These are phyloP conservation scores for Cystobasidiaceae sp. DNA, from an alignment of 1,284 basidiomycete genomes.

Conservation along the genomic window DNA sequence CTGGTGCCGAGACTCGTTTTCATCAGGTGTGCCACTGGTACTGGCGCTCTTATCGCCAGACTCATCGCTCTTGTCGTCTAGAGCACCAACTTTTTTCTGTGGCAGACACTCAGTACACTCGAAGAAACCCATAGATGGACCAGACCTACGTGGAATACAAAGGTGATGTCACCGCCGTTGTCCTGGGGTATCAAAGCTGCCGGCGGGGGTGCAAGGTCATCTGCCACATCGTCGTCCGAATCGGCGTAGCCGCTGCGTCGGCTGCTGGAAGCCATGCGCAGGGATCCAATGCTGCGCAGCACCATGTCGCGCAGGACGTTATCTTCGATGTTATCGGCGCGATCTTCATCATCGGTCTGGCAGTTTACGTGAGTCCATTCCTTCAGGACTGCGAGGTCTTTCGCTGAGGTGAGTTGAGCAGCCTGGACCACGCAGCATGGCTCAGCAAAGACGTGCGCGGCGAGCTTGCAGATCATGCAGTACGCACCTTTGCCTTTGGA, in stretches of 20 bases:
- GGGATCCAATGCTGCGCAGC: slow-evolving; percentile 18
- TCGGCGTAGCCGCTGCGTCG: not conserved
- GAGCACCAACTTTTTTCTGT: slow-evolving; percentile 24
- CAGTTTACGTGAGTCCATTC: slow-evolving; percentile 79
- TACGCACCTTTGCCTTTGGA: slow-evolving; percentile 51
- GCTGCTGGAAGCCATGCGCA: not conserved
- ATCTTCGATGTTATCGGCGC: slow-evolving; percentile 38
- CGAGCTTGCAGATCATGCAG: too few species aligned
- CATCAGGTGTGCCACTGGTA: too few species aligned
- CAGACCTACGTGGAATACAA: slow-evolving; percentile 28
- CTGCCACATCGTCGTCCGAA: slow-evolving; percentile 1
- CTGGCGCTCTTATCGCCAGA: too few species aligned
- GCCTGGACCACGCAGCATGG: too few species aligned
- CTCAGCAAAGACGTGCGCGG: too few species aligned
- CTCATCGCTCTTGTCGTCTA: not conserved
- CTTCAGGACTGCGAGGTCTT: slow-evolving; percentile 72
- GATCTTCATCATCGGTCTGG: slow-evolving; percentile 30
- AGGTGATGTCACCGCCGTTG: slow-evolving; percentile 21
- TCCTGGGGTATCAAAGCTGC: not conserved
- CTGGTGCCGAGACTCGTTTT: too few species aligned
- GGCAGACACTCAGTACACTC: not conserved
- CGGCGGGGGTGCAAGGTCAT: not conserved
- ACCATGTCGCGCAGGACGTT: slow-evolving; percentile 34
- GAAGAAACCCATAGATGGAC: not conserved
- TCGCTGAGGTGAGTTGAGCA: slow-evolving; percentile 65